These are phyloP conservation scores for Parathielavia appendiculata DNA, from an alignment of 495 filamentous ascomycete species.

Conservation along the genomic window DNA sequence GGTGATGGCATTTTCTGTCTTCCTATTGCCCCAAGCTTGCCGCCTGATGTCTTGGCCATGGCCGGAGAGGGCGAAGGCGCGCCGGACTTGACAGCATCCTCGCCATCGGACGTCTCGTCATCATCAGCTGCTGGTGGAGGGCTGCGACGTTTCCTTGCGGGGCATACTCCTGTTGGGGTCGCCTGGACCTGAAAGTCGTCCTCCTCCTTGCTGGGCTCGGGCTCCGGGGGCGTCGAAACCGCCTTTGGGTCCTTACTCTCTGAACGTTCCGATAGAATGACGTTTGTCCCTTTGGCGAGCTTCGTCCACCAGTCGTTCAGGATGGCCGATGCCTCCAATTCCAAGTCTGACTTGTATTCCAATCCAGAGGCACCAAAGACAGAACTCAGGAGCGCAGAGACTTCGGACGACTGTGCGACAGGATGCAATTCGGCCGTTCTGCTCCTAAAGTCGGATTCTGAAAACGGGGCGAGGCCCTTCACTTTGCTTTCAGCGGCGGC, in stretches of 20 bases:
- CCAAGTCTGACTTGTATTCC: constrained; percentile 20
- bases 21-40: constrained; percentile 31
- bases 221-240: neutral
- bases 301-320: constrained; percentile 49
- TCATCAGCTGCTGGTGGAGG: constrained; percentile 19
- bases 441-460: constrained; percentile 43
- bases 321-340: constrained; percentile 29
- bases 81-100: constrained; percentile 25
- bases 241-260: constrained; percentile 33
- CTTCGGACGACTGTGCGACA: constrained; percentile 30
- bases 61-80: constrained; percentile 4
- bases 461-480: constrained; percentile 52
- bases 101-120: constrained; percentile 36
- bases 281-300: constrained; percentile 31
- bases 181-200: constrained; percentile 50
- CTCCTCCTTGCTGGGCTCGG: constrained; percentile 14
- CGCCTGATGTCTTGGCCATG: constrained; percentile 7
- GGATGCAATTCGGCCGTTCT: constrained; percentile 21
- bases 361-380: constrained; percentile 36
- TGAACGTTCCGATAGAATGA: constrained; percentile 20
- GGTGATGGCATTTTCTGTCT: constrained; percentile 19
- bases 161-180: constrained; percentile 34
- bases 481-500: constrained; percentile 47
- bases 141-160: constrained; percentile 2
- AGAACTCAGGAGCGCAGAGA: constrained; percentile 32